A percentile compares a stretch with the other conserved stretches of the same genome.
phyloP scores from a whole-genome alignment of 345 rosid species.

The Corchorus olitorius region DNA sequence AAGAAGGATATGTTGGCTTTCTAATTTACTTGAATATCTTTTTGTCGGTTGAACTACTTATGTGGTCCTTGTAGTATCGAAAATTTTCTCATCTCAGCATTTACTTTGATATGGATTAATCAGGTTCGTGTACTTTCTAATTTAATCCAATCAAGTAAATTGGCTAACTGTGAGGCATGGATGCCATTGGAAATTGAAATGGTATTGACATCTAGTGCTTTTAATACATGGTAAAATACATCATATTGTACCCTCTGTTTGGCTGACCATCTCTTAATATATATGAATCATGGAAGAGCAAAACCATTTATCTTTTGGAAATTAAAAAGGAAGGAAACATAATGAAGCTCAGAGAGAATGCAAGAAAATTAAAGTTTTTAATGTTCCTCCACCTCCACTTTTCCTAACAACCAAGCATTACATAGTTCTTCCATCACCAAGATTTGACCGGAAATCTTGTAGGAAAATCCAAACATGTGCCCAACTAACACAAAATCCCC shows the following conservation, averaged over 20 bases:
- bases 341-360: background rate
- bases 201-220: background rate
- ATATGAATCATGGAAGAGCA: background rate
- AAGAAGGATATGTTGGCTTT: background rate
- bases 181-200: background rate
- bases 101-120: background rate
- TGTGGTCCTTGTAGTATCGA: background rate
- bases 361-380: background rate
- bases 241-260: background rate
- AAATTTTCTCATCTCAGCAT: background rate
- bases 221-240: background rate
- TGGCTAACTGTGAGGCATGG: background rate
- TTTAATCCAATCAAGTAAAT: constrained; percentile 5
- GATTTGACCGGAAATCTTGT: background rate
- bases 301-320: background rate
- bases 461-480: background rate
- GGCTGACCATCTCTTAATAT: background rate
- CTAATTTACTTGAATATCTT: background rate
- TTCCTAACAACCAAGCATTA: background rate
- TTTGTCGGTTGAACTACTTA: background rate
- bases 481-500: background rate
- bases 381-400: background rate
- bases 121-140: background rate
- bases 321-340: background rate
- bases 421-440: background rate